phyloP scores from a whole-genome alignment of 495 filamentous ascomycete genomes.

The Penicillium macrosclerotiorum region DNA sequence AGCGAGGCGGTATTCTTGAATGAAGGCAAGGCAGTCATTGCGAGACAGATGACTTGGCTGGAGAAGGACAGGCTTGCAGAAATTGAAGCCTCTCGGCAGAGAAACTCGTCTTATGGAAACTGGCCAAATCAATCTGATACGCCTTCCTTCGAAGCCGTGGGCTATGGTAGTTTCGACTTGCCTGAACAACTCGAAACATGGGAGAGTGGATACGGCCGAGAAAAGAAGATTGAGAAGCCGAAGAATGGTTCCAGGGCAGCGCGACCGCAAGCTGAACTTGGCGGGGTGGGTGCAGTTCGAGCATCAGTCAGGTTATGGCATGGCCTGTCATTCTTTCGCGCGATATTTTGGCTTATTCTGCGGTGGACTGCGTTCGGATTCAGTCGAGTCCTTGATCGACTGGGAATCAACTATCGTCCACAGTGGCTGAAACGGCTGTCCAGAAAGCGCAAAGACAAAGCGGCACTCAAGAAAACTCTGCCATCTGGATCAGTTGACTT shows the following conservation, averaged over 20 bases:
- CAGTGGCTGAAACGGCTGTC: conserved; percentile 53
- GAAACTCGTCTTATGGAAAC: conserved; percentile 13
- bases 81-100: conserved; percentile 40
- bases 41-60: conserved; percentile 84
- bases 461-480: conserved; percentile 9
- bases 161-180: conserved; percentile 33
- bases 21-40: conserved; percentile 73
- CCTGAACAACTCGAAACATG: conserved; percentile 30
- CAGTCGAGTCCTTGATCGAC: conserved; percentile 51
- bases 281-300: conserved; percentile 75
- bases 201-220: conserved; percentile 66
- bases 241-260: conserved; percentile 43
- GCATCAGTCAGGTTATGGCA: conserved; percentile 70
- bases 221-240: conserved; percentile 55
- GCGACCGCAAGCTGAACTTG: conserved; percentile 42
- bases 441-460: conserved; percentile 20
- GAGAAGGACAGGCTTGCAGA: conserved; percentile 78
- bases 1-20: conserved; percentile 95
- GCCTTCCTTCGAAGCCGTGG: conserved; percentile 28
- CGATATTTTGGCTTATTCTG: conserved; percentile 65
- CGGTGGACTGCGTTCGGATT: conserved; percentile 56
- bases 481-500: conserved; percentile 49
- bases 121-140: conserved; percentile 33
- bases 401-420: conserved; percentile 63
- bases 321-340: conserved; percentile 69